These are phyloP conservation scores for Paracamarosporium sp. DNA, from an alignment of 2,329 filamentous ascomycete genomes.

Conservation along the genomic window DNA sequence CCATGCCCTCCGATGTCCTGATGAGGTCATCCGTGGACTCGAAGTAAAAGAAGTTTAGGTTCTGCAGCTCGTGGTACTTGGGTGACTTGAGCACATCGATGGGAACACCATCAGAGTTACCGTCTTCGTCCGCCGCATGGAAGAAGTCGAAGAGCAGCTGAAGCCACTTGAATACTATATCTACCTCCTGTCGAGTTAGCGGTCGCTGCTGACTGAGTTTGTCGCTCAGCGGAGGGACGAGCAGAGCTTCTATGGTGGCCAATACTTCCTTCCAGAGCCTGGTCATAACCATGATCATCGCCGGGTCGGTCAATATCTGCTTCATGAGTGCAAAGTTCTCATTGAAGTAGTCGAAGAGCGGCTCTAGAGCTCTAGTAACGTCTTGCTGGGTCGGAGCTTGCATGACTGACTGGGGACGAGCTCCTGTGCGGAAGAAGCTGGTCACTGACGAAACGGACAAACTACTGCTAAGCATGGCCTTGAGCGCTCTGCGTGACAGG, in stretches of 20 bases:
- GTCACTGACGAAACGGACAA: constrained; percentile 76
- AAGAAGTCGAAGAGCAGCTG: constrained; percentile 93
- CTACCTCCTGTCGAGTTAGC: constrained; percentile 84
- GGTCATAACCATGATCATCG: constrained; percentile 99
- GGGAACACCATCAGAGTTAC: constrained; percentile 86
- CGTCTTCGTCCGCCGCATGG: constrained; percentile 86
- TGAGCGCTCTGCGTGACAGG: constrained; percentile 82
- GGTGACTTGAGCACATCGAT: constrained; percentile 92
- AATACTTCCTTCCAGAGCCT: constrained; percentile 97
- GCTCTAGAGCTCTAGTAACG: constrained; percentile 79
- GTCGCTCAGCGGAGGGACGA: constrained; percentile 93
- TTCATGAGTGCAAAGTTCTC: constrained; percentile 99
- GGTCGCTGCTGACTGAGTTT: constrained; percentile 88
- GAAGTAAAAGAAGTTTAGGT: constrained; percentile 98
- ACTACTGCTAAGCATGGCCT: constrained; percentile 74
- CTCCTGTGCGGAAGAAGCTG: constrained; percentile 63
- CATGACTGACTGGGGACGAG: constrained; percentile 55
- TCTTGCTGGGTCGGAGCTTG: constrained; percentile 73
- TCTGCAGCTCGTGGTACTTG: constrained; percentile 97
- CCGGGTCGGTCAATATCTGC: constrained; percentile 88
- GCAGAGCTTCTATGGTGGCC: constrained; percentile 84
- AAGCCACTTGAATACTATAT: constrained; percentile 95
- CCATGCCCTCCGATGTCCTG: constrained; percentile 95
- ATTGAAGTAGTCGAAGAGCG: constrained; percentile 93
- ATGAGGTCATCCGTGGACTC: constrained; percentile 90